These are phyloP conservation scores for Ogataea wickerhamii DNA, from an alignment of 805 yeast species.

Conservation along the genomic window DNA sequence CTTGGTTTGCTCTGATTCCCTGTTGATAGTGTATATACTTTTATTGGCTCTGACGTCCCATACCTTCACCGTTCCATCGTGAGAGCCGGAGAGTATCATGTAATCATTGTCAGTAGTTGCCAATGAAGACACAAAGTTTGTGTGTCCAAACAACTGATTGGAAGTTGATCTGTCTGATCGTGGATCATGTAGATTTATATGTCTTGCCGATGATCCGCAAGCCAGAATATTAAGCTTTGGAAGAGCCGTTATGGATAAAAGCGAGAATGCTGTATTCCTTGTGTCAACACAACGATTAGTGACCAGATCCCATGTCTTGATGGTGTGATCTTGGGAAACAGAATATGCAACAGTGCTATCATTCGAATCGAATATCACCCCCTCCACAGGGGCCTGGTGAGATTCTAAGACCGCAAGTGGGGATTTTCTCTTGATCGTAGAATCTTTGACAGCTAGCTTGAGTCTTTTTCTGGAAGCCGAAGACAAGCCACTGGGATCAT, in stretches of 20 bases:
- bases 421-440: slow-evolving; percentile 73
- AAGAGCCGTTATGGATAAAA: slow-evolving; percentile 70
- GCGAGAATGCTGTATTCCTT: slow-evolving; percentile 78
- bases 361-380: slow-evolving; percentile 63
- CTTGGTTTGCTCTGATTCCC: slow-evolving; percentile 55
- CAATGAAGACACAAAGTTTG: slow-evolving; percentile 82
- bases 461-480: slow-evolving; percentile 87
- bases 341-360: slow-evolving; percentile 88
- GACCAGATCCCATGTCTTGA: slow-evolving; percentile 94
- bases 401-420: slow-evolving; percentile 77
- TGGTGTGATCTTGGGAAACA: slow-evolving; percentile 91
- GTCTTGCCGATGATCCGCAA: slow-evolving; percentile 98
- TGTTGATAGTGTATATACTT: slow-evolving; percentile 74
- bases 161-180: slow-evolving; percentile 66
- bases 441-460: slow-evolving; percentile 72
- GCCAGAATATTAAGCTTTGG: slow-evolving; percentile 69
- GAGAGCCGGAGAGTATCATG: slow-evolving; percentile 88
- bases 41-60: slow-evolving; percentile 93
- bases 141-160: slow-evolving; percentile 80
- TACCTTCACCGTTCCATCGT: slow-evolving; percentile 90
- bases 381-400: slow-evolving; percentile 86
- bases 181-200: slow-evolving; percentile 91
- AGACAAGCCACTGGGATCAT: slow-evolving; percentile 44
- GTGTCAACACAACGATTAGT: slow-evolving; percentile 85
- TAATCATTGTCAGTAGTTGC: slow-evolving; percentile 75